These are phyloP conservation scores for Phanerochaete sordida DNA, from an alignment of 768 basidiomycete species.

Conservation along the genomic window DNA sequence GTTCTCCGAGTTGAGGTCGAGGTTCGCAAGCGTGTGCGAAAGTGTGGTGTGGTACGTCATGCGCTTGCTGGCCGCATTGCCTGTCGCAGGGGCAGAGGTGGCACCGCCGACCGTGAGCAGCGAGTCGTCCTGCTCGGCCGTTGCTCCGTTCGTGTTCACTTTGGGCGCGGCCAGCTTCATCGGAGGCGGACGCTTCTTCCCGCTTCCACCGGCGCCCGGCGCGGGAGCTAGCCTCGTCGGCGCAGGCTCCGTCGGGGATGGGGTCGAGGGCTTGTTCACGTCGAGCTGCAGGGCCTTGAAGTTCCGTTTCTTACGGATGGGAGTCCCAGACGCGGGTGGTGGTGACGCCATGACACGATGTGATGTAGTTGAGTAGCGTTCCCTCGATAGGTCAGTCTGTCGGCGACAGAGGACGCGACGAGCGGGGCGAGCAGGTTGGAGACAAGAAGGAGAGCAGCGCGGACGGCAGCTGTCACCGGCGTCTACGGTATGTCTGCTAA, in stretches of 20 bases:
- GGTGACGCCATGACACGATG: conserved; percentile 8
- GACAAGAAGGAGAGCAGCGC: neutral
- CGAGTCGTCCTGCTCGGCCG: conserved; percentile 39
- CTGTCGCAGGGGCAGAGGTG: conserved; percentile 51
- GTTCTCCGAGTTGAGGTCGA: conserved; percentile 83
- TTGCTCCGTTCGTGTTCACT: conserved; percentile 32
- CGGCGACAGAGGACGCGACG: neutral
- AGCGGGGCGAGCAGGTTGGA: neutral
- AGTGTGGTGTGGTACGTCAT: conserved; percentile 78
- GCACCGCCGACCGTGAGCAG: conserved; percentile 46
- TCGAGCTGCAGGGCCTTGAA: conserved; percentile 83
- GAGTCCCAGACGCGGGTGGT: conserved; percentile 14
- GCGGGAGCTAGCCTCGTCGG: conserved; percentile 30
- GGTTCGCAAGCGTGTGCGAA: conserved; percentile 78
- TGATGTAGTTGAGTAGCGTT: neutral
- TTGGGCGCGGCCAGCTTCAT: conserved; percentile 78
- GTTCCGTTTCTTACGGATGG: conserved; percentile 88
- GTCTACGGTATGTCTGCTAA: neutral
- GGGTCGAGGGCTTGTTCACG: conserved; percentile 42
- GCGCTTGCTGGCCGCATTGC: conserved; percentile 46
- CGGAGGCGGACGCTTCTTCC: conserved; percentile 78
- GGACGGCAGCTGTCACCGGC: neutral
- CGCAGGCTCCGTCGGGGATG: conserved; percentile 36
- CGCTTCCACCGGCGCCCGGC: conserved; percentile 33
- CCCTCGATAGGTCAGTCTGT: neutral